Evolutionary conservation across 208 protist species (phyloP), one percentile per base, ranked within the genome.

Genomic region (Acanthamoeba rhysodes): DNA sequence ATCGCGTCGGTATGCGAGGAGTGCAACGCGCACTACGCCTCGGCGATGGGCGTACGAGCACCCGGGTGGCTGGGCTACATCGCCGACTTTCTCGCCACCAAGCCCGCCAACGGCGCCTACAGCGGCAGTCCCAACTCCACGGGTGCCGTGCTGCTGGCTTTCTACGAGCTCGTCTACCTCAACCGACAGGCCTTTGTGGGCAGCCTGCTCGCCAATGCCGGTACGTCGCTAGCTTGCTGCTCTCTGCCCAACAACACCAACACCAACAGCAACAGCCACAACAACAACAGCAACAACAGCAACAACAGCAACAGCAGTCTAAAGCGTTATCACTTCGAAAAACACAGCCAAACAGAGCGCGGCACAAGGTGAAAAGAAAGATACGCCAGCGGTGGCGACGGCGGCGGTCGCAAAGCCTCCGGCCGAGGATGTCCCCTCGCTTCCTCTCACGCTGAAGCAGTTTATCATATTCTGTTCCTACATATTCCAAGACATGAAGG

Each of bases 391-490:
- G 66, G 20, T 22, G 6, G 22, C n/a, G 20, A 74, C 41, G 29
- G 41, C 32, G 70, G n/a, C 37, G 32, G 22, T 1, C n/a, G 22
- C 66, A 1, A 74, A 41, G 12, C n/a, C 32, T 74, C 32, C 53
- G 14, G 14, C 22, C 10, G 82, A 90, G 34, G 84, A 91, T 1
- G 29, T 50, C 20, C 9, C 50, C 50, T 18, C 84, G 84, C 50
- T 91, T 45, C 84, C 84, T 24, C 84, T 72, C 57, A 53, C 59
- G 14, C 59, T 91, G 7, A 45, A 91, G 59, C 84, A 91, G 12
- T 91, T 91, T 55, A 55, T 91, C 84, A 91, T 72, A 18, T 91
- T 91, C 59, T 91, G 84, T 70, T 91, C 84, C 18, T 91, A 91
- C 41, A 91, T 91, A 18, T 91, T 91, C 32, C 84, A 91, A 50